phyloP scores from a whole-genome alignment of 768 basidiomycete species.

The Lentinula guzmanii region DNA sequence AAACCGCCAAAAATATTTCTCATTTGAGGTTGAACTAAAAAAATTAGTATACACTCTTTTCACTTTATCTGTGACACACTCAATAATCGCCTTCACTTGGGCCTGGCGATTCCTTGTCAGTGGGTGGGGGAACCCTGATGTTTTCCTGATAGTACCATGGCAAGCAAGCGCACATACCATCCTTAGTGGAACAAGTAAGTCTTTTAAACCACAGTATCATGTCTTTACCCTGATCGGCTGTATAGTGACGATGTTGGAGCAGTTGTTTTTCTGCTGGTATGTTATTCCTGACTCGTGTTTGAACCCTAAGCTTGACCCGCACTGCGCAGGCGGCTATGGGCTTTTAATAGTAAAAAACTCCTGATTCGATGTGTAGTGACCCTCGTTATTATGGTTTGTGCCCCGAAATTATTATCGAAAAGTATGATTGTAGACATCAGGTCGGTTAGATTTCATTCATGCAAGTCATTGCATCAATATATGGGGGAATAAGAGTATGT shows the following conservation, averaged over 20 bases:
- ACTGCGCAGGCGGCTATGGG: neutral
- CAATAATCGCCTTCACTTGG: conserved; percentile 13
- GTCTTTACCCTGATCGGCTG: neutral
- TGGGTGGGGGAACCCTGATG: conserved; percentile 13
- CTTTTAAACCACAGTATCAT: neutral
- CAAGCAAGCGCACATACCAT: conserved; percentile 8
- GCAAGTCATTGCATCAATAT: conserved; percentile 2
- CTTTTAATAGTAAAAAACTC: neutral
- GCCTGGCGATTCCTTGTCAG: conserved; percentile 15
- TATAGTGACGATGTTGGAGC: conserved; percentile 13
- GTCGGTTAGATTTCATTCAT: neutral
- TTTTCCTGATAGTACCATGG: conserved; percentile 8
- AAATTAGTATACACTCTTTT: conserved; percentile 8
- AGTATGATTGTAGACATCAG: neutral
- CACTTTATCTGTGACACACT: conserved; percentile 15
- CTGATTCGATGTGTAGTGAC: neutral
- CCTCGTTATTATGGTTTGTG: neutral
- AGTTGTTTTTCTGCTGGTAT: conserved; percentile 18
- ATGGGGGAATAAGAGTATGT: neutral
- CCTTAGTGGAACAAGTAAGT: conserved; percentile 8
- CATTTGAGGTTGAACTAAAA: neutral
- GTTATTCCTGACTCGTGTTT: neutral
- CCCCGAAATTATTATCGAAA: neutral
- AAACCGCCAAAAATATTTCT: neutral
- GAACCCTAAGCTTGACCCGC: neutral